phyloP scores from a whole-genome alignment of 805 yeast genomes.

The Myxozyma nipponensis region DNA sequence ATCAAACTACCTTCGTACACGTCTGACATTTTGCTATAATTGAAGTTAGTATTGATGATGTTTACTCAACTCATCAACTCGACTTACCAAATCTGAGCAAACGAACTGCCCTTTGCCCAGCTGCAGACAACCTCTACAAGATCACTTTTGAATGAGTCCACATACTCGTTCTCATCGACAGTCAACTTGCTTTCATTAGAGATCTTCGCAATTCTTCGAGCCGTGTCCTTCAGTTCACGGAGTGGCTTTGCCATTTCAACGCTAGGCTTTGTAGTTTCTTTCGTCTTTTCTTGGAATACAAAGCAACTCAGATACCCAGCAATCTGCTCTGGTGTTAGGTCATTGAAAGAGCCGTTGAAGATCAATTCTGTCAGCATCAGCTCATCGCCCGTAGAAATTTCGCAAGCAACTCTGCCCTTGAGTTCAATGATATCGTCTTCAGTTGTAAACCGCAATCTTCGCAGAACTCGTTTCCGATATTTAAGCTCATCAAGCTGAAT shows the following conservation, averaged over 20 bases:
- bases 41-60: background rate
- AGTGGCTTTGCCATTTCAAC: slow-evolving; percentile 92
- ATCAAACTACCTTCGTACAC: slow-evolving; percentile 96
- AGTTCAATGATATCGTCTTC: slow-evolving; percentile 86
- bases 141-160: slow-evolving; percentile 86
- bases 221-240: slow-evolving; percentile 85
- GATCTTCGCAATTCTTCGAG: slow-evolving; percentile 81
- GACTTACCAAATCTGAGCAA: slow-evolving; percentile 76
- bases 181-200: slow-evolving; percentile 88
- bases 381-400: slow-evolving; percentile 59
- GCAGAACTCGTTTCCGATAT: slow-evolving; percentile 85
- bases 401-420: slow-evolving; percentile 97
- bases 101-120: slow-evolving; percentile 95
- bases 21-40: slow-evolving; percentile 77
- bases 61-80: too few species aligned
- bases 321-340: slow-evolving; percentile 80
- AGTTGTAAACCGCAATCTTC: slow-evolving; percentile 87
- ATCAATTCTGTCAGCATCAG: slow-evolving; percentile 82
- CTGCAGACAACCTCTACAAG: slow-evolving; percentile 94
- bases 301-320: slow-evolving; percentile 91
- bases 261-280: slow-evolving; percentile 77
- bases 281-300: slow-evolving; percentile 94
- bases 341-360: slow-evolving; percentile 92
- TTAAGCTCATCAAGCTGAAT: slow-evolving; percentile 91
- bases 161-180: slow-evolving; percentile 84